Conservation (phyloP, 2,329 filamentous ascomycete species). For the Teratosphaeria destructans region DNA sequence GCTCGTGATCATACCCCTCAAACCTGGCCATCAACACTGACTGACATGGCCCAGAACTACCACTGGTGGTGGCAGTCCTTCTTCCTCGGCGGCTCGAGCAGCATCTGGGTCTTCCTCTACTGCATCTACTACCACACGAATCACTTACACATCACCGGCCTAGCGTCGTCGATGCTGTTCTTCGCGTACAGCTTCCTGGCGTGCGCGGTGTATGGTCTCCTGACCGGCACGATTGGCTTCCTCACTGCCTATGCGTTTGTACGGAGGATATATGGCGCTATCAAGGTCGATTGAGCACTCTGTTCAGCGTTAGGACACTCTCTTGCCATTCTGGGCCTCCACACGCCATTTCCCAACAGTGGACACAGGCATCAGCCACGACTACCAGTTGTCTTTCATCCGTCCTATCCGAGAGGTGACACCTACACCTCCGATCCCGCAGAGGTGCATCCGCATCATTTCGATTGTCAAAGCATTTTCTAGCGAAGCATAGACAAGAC, state of each 20-base stretch:
- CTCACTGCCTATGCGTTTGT: slow-evolving; percentile 77
- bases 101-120: slow-evolving; percentile 74
- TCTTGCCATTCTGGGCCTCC: too few species aligned
- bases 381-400: too few species aligned
- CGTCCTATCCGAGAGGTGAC: too few species aligned
- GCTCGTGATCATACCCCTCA: slow-evolving; percentile 7
- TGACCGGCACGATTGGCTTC: slow-evolving; percentile 78
- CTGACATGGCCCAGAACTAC: slow-evolving; percentile 48
- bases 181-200: slow-evolving; percentile 78
- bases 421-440: too few species aligned
- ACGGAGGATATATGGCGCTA: slow-evolving; percentile 59
- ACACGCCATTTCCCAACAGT: too few species aligned
- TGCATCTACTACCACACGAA: slow-evolving; percentile 75
- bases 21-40: not conserved
- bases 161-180: slow-evolving; percentile 70
- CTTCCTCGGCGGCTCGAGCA: slow-evolving; percentile 63
- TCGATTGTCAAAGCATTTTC: not conserved
- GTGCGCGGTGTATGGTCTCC: slow-evolving; percentile 67
- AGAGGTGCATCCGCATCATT: not conserved
- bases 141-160: slow-evolving; percentile 70
- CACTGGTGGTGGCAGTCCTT: slow-evolving; percentile 93
- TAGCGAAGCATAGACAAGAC: not conserved
- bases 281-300: slow-evolving; percentile 25
- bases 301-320: not conserved
- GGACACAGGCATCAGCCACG: not conserved